Evolutionary conservation across 1,284 basidiomycete genomes (phyloP).

Genomic region (Sanghuangporus weigelae): DNA sequence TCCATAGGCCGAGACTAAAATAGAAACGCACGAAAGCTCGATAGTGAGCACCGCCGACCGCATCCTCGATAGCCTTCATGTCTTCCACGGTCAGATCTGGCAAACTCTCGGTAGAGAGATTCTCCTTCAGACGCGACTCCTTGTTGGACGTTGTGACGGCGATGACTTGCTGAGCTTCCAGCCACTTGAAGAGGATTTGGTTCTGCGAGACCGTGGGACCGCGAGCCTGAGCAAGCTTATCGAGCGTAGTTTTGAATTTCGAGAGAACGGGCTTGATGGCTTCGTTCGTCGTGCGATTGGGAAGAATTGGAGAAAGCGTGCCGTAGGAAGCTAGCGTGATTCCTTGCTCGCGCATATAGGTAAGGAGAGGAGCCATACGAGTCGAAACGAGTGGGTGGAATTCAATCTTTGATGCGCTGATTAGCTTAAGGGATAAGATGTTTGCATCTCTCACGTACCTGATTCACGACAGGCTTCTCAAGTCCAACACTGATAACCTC

Average conservation of each 20-base stretch:
- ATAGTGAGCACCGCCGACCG: conserved; percentile 56
- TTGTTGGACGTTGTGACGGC: conserved; percentile 79
- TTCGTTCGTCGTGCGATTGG: conserved; percentile 48
- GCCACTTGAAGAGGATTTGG: conserved; percentile 59
- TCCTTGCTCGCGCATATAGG: conserved; percentile 50
- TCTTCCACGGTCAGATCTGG: conserved; percentile 59
- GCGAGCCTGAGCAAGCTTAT: conserved; percentile 24
- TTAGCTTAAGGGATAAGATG: not conserved
- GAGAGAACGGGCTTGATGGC: conserved; percentile 38
- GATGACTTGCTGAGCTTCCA: conserved; percentile 49
- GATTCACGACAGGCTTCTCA: conserved; percentile 65
- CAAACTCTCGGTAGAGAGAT: conserved; percentile 48
- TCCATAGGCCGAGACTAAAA: not conserved
- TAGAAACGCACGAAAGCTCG: conserved; percentile 37
- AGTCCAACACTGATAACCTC: conserved; percentile 54
- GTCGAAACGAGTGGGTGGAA: conserved; percentile 76
- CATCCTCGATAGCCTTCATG: conserved; percentile 53
- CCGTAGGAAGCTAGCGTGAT: conserved; percentile 69
- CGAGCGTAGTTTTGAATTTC: conserved; percentile 40
- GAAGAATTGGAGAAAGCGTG: conserved; percentile 56
- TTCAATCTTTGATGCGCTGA: conserved; percentile 55
- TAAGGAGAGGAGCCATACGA: conserved; percentile 47
- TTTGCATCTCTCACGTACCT: conserved; percentile 41
- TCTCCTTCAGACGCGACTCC: conserved; percentile 59
- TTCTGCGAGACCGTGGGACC: conserved; percentile 40